Evolutionary conservation across 164 flowering plant genomes (phyloP).

Genomic region (Aristolochia contorta): DNA sequence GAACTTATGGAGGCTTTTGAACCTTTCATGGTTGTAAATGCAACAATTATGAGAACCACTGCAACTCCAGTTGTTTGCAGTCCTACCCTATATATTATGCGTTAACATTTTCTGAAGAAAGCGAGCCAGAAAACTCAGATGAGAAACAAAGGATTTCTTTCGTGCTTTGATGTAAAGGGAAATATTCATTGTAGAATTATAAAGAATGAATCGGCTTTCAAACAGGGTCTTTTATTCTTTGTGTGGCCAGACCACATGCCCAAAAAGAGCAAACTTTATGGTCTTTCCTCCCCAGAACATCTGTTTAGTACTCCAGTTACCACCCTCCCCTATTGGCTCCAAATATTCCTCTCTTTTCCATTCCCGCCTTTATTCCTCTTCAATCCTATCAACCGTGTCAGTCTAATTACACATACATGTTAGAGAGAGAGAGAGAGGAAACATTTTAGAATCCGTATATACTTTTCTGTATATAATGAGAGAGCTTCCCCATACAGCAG

Average conservation of each 20-base stretch:
- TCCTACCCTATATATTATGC: not conserved
- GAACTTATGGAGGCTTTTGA: not conserved
- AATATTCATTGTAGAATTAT: too few species aligned
- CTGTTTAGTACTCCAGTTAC: not conserved
- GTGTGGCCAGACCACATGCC: conserved; percentile 2
- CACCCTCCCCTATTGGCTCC: not conserved
- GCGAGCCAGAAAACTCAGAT: too few species aligned
- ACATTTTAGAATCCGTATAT: too few species aligned
- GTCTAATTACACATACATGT: too few species aligned
- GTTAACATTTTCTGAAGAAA: not conserved
- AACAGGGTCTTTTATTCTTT: conserved; percentile 1
- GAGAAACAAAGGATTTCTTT: too few species aligned
- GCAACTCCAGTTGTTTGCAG: not conserved
- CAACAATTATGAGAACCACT: too few species aligned
- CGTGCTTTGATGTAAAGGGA: too few species aligned
- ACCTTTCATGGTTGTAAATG: not conserved
- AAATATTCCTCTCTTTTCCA: not conserved
- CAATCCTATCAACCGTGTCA: not conserved
- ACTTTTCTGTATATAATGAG: too few species aligned
- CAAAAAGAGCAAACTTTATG: not conserved
- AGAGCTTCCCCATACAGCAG: too few species aligned
- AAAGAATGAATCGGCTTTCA: too few species aligned
- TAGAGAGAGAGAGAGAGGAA: too few species aligned
- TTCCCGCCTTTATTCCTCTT: not conserved
- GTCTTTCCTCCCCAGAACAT: not conserved